These are phyloP conservation scores for Starmerella potacharoeniae DNA, from an alignment of 805 yeast species.

Conservation along the genomic window DNA sequence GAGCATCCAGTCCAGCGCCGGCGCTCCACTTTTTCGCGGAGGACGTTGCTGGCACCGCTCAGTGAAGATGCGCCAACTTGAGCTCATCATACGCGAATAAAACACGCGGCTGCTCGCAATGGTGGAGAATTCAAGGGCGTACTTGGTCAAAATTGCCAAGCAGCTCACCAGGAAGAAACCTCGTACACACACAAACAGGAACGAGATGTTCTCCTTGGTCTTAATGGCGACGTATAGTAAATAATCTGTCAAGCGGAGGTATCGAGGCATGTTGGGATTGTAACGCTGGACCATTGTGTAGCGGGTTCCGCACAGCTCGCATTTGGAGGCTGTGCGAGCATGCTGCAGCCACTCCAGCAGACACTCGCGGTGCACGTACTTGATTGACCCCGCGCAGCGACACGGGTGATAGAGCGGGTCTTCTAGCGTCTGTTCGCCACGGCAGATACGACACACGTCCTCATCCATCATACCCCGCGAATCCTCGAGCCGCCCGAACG, in stretches of 20 bases:
- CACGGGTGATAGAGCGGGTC: slow-evolving; percentile 89
- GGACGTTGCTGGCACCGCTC: slow-evolving; percentile 21
- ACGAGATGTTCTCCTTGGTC: not conserved
- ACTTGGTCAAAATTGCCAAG: slow-evolving; percentile 10
- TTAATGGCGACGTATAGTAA: not conserved
- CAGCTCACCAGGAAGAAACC: slow-evolving; percentile 19
- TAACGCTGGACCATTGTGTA: slow-evolving; percentile 60
- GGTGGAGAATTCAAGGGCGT: slow-evolving; percentile 1
- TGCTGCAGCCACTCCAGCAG: slow-evolving; percentile 76
- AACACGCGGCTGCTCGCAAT: not conserved
- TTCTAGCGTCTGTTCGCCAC: slow-evolving; percentile 70
- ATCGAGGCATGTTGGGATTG: slow-evolving; percentile 50
- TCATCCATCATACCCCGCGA: slow-evolving; percentile 24
- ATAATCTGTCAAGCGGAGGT: slow-evolving; percentile 42
- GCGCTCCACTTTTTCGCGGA: slow-evolving; percentile 19
- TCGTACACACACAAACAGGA: slow-evolving; percentile 11
- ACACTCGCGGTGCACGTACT: slow-evolving; percentile 88
- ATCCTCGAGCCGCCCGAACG: not conserved
- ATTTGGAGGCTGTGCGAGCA: slow-evolving; percentile 48
- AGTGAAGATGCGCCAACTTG: not conserved
- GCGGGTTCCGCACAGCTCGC: slow-evolving; percentile 80
- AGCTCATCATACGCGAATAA: not conserved
- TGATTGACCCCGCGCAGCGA: slow-evolving; percentile 85
- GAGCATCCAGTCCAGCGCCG: slow-evolving; percentile 16
- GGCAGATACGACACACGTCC: slow-evolving; percentile 78